A percentile compares a stretch with the other conserved stretches of the same genome.
phyloP scores from a whole-genome alignment of 345 rosid species.

The Geranium rotundifolium region DNA sequence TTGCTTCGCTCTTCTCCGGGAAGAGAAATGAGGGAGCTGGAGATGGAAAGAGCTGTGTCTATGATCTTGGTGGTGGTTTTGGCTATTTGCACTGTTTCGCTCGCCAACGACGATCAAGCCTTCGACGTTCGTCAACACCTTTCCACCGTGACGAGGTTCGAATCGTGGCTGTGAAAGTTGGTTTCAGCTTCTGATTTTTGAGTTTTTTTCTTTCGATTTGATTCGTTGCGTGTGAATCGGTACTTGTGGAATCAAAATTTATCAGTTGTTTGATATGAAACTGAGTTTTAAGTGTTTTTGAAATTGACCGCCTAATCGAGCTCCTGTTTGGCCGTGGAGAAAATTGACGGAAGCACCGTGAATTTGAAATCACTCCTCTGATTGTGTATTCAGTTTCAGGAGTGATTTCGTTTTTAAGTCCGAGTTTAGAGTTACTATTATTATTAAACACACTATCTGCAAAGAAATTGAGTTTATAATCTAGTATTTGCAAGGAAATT shows the following conservation, averaged over 20 bases:
- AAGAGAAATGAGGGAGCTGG: neutral
- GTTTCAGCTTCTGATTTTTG: neutral
- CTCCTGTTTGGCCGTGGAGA: too few relatives aligned
- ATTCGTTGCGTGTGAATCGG: neutral
- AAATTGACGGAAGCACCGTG: too few relatives aligned
- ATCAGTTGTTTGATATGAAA: neutral
- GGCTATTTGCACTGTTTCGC: conserved; percentile 12
- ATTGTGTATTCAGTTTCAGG: too few relatives aligned
- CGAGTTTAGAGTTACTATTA: neutral
- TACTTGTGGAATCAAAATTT: too few relatives aligned
- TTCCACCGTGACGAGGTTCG: conserved; percentile 57
- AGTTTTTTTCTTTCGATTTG: neutral
- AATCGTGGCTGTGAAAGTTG: neutral
- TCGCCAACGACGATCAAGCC: conserved; percentile 24
- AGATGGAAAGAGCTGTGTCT: conserved; percentile 11
- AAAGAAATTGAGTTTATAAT: neutral
- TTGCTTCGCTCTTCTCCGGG: too few relatives aligned
- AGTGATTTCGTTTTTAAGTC: neutral
- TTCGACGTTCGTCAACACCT: conserved; percentile 66
- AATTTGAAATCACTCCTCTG: too few relatives aligned
- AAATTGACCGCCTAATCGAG: neutral
- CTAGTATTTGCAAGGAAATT: too few relatives aligned
- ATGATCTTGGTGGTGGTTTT: conserved; percentile 13
- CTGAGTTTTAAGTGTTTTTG: neutral
- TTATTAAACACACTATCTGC: neutral